A percentile compares a stretch with the other conserved stretches of the same genome.
These are phyloP conservation scores for Exserohilum turcica DNA, from an alignment of 2,329 filamentous ascomycete genomes.

Conservation along the genomic window DNA sequence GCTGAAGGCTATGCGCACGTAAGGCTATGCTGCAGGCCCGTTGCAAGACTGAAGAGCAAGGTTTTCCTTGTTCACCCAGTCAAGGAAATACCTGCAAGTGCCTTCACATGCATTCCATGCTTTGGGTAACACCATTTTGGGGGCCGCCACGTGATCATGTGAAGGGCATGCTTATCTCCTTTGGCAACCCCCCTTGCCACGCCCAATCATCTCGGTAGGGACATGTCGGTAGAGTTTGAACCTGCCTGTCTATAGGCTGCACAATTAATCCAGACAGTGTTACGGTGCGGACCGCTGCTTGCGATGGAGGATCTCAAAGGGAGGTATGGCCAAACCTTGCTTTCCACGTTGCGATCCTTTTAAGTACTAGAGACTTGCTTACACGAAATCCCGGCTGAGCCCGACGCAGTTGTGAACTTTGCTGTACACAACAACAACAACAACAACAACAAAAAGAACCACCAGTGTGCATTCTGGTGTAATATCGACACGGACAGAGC, in stretches of 20 bases:
- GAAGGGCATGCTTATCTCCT: neutral
- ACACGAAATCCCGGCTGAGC: neutral
- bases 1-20: neutral
- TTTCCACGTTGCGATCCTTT: too few species aligned
- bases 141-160: neutral
- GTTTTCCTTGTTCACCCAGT: neutral
- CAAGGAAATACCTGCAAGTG: neutral
- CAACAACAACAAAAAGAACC: too few species aligned
- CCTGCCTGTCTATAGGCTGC: neutral
- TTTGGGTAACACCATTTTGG: neutral
- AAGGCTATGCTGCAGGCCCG: neutral
- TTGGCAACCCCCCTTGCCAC: neutral
- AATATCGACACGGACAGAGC: too few species aligned
- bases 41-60: neutral
- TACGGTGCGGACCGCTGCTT: conserved; percentile 1
- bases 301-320: neutral
- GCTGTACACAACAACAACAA: too few species aligned
- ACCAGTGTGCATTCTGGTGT: too few species aligned
- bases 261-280: neutral
- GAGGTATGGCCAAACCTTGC: neutral
- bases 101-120: neutral
- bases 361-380: neutral
- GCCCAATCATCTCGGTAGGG: neutral
- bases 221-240: neutral
- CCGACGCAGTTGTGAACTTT: too few species aligned